Base-by-base conservation (phyloP, 257 asterid species). In the Lithospermum erythrorhizon region DNA sequence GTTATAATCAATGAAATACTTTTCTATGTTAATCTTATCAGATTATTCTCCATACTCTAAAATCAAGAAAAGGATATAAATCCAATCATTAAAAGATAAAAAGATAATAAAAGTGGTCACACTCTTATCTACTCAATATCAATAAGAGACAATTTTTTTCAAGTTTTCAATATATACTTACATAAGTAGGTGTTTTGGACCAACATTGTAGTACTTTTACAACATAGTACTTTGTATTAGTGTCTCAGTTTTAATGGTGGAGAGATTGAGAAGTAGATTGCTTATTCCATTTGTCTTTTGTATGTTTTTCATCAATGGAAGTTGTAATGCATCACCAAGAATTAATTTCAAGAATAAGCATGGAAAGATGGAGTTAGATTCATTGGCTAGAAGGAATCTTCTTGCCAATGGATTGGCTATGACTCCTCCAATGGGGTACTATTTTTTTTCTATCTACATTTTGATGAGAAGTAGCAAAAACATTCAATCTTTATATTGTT, bases 361-460 rank as follows among this genome's bases (percentile, higher is more conserved):
- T 41, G 17, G 13, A 41, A 41, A 14, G 49, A 2, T 21, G 20
- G 68, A 37, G 15, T 56, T 23, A 41, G 37, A 56, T 18, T 56
- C 37, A 56, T 56, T 56, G 15, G 61, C 25, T 17, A 47, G 69
- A 9, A 59, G 69, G 6, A 63, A 24, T 58, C 48, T 64, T 63
- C 76, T 82, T 1, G 65, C 74, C 65, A 79, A 82, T 67, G 85
- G 85, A 62, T 82, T 82, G n/a, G 81, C 73, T 22, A 55, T 61
- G 15, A 79, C 85, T 63, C 88, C 83, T 63, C 85, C 79, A 17
- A 79, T 80, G 84, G 86, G 84, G 82, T 77, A 68, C n/a, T 19
- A 3, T 32, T 19, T 45, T 21, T 41, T 17, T 19, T 29, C 15
- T 3, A 11, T 53, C 9, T 21, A 6, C 61, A 27, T 1, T 21